Percentiles rank a stretch among this genome's conserved stretches.
These are phyloP conservation scores for Mucor piriformis DNA, from an alignment of 371 early-diverging fungal genomes.

Conservation along the genomic window DNA sequence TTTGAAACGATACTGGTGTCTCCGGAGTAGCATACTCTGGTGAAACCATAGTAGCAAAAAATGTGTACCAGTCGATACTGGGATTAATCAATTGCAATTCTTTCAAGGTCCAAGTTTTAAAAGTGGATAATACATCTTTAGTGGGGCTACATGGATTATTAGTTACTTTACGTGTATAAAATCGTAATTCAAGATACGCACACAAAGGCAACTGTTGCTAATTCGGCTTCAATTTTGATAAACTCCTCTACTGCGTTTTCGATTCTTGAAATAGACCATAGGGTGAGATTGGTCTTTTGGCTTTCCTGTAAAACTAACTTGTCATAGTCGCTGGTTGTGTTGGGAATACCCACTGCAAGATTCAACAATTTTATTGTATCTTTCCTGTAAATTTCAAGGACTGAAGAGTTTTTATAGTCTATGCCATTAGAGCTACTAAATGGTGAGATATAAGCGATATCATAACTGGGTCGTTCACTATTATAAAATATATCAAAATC, in stretches of 20 bases:
- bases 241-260: not conserved
- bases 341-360: not conserved
- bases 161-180: too few species aligned
- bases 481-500: too few species aligned
- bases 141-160: too few species aligned
- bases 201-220: not conserved
- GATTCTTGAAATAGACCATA: not conserved
- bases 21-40: not conserved
- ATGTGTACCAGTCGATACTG: constrained; percentile 1
- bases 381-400: too few species aligned
- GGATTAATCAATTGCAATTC: not conserved
- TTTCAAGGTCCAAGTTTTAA: not conserved
- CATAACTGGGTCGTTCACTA: too few species aligned
- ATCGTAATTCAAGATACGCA: not conserved
- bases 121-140: too few species aligned
- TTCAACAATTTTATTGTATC: not conserved
- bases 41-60: not conserved
- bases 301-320: not conserved
- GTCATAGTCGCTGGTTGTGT: not conserved
- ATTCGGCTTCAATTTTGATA: not conserved
- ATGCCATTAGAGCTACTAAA: too few species aligned
- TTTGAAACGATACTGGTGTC: not conserved
- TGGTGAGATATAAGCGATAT: too few species aligned
- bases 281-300: not conserved
- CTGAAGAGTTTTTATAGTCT: too few species aligned